Evolutionary conservation across 352 stramenopile genomes (phyloP).

Genomic region (Plasmopara viticola): DNA sequence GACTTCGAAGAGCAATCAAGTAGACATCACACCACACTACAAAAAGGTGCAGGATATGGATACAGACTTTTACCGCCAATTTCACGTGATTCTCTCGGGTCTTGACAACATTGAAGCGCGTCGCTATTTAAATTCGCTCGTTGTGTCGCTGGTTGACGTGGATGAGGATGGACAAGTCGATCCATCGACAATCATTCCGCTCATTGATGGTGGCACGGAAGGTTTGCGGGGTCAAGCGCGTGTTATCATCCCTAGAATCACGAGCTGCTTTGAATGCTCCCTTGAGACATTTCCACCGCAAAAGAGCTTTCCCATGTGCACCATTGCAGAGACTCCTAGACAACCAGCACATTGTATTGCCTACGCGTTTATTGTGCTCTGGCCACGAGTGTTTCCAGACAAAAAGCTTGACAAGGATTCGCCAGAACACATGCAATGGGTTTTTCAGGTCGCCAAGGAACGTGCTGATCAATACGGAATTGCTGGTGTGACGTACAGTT

Average conservation of each 20-base stretch:
- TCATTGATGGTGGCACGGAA: conserved; percentile 98
- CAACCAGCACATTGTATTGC: conserved; percentile 97
- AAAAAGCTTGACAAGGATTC: conserved; percentile 96
- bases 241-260: conserved; percentile 96
- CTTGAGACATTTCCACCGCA: conserved; percentile 96
- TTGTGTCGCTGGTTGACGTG: conserved; percentile 90
- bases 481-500: conserved; percentile 93
- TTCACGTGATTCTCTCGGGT: conserved; percentile 94
- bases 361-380: conserved; percentile 95
- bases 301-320: conserved; percentile 96
- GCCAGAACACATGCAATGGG: conserved; percentile 96
- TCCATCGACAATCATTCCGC: conserved; percentile 92
- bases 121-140: conserved; percentile 95
- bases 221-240: conserved; percentile 95
- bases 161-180: conserved; percentile 75
- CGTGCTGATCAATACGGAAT: conserved; percentile 93
- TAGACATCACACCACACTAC: conserved; percentile 72
- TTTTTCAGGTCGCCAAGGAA: conserved; percentile 89
- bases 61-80: conserved; percentile 92
- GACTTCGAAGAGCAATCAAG: conserved; percentile 22
- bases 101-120: conserved; percentile 98
- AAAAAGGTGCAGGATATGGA: conserved; percentile 98
- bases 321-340: conserved; percentile 94
- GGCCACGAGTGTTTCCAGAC: conserved; percentile 91
- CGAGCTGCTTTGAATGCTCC: conserved; percentile 98